phyloP scores from a whole-genome alignment of 495 filamentous ascomycete genomes.

The Daldinia loculata region DNA sequence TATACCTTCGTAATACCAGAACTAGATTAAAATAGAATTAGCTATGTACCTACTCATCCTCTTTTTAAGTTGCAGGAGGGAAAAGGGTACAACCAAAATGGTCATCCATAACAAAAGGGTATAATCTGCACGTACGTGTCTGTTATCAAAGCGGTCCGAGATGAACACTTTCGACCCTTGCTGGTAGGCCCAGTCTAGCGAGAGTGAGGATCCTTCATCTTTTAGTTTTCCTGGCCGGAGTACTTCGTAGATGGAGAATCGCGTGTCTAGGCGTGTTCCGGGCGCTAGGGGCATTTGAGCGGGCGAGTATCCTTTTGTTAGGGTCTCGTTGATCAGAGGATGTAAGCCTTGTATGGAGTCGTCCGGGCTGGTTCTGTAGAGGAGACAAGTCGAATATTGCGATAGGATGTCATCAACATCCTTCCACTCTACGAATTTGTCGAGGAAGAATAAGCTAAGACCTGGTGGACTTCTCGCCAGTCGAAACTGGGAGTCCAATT shows the following conservation, averaged over 20 bases:
- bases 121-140: background rate
- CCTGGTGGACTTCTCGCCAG: conserved; percentile 12
- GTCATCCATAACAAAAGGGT: background rate
- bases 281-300: background rate
- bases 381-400: conserved; percentile 9
- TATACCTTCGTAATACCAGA: background rate
- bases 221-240: background rate
- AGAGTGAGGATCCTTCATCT: background rate
- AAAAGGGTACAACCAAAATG: background rate
- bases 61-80: background rate
- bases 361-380: background rate
- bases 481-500: background rate
- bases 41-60: background rate
- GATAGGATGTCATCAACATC: conserved; percentile 6
- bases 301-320: background rate
- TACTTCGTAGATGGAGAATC: conserved; percentile 20
- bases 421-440: background rate
- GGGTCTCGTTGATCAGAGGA: background rate
- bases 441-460: background rate
- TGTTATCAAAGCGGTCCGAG: background rate
- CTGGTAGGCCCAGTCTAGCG: background rate
- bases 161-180: background rate
- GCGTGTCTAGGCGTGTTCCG: background rate
- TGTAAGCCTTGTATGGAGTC: background rate
- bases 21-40: background rate